These are phyloP conservation scores for Vicia faba DNA, from an alignment of 306 rosid species.

Conservation along the genomic window DNA sequence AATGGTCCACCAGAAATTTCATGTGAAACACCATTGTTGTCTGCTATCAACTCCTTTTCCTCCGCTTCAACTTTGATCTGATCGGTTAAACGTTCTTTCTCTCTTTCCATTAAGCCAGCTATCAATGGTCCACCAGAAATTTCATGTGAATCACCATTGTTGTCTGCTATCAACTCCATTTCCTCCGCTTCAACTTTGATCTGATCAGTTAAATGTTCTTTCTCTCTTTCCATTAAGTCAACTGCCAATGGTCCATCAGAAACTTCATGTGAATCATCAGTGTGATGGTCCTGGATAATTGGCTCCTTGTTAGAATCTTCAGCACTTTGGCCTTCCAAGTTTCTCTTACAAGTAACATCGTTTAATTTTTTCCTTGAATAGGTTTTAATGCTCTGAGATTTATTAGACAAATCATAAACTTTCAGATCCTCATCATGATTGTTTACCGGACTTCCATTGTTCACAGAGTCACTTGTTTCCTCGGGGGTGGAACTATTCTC, in stretches of 20 bases:
- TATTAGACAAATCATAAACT: constrained; percentile 14
- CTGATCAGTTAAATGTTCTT: constrained; percentile 28
- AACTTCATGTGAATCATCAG: constrained; percentile 28
- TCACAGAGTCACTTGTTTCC: constrained; percentile 20
- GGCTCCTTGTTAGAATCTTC: constrained; percentile 26
- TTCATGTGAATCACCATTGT: constrained; percentile 25
- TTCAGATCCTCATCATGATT: constrained; percentile 13
- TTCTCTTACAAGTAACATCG: not conserved
- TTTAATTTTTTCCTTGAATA: constrained; percentile 29
- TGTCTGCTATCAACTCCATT: constrained; percentile 27
- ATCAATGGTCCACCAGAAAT: constrained; percentile 31
- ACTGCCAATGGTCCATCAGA: constrained; percentile 32
- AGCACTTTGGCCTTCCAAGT: constrained; percentile 12
- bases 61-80: constrained; percentile 29
- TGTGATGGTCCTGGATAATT: constrained; percentile 22
- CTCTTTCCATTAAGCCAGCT: constrained; percentile 32
- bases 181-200: constrained; percentile 31
- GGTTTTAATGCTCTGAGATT: not conserved
- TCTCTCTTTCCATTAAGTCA: constrained; percentile 30
- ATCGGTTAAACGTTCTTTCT: constrained; percentile 25
- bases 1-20: constrained; percentile 30
- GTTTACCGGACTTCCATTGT: constrained; percentile 30
- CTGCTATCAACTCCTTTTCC: constrained; percentile 31
- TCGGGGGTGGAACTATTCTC: constrained; percentile 18
- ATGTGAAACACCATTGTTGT: constrained; percentile 24